Evolutionary conservation across 441 rosid genomes (phyloP), one percentile per base, ranked within the genome.

Genomic region (Dalechampia spathulata): DNA sequence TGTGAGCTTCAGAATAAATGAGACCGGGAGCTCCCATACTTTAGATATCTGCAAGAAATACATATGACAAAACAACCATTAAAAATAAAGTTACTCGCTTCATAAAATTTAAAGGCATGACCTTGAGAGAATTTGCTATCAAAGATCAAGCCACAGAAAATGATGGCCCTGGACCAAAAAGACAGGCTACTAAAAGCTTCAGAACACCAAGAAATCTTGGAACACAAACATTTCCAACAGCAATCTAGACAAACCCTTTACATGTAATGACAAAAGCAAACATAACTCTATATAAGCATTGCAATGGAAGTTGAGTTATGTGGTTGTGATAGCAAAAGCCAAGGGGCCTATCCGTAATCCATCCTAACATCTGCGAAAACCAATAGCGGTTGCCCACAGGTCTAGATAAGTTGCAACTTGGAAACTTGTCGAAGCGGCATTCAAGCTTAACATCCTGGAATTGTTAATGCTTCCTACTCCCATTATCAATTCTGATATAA

Each of bases 11-110:
- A 92, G 76, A 68, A 83, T 57, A 64, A 82, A 57, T 28, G 80
- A 54, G 53, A 92, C 78, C 10, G 99, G 96, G 67, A 74, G 63
- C 58, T 85, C 83, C 99, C 90, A 89, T 23, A 72, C 56, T 73
- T 75, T 72, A 20, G 90, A 80, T 57, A 92, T 71, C 99, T 88
- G 91, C 49, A 67, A 23, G 28, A 45, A 60, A 17, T 37, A 40
- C 49, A 66, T 12, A 49, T 54, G 26, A 62, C 41, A 61, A 42
- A 53, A n/a, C 40, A 48, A 47, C 19, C 16, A 17, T 42, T 16
- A 19, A 51, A 59, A 65, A 37, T 10, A 30, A 53, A 7, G 7
- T 11, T 46, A 40, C 38, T 58, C 22, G 16, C 30, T 55, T 6
- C 23, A 7, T 28, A 52, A 38, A 20, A 48, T n/a, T 50, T 11